phyloP scores from a whole-genome alignment of 495 filamentous ascomycete genomes.

The Entonaema liquescens region DNA sequence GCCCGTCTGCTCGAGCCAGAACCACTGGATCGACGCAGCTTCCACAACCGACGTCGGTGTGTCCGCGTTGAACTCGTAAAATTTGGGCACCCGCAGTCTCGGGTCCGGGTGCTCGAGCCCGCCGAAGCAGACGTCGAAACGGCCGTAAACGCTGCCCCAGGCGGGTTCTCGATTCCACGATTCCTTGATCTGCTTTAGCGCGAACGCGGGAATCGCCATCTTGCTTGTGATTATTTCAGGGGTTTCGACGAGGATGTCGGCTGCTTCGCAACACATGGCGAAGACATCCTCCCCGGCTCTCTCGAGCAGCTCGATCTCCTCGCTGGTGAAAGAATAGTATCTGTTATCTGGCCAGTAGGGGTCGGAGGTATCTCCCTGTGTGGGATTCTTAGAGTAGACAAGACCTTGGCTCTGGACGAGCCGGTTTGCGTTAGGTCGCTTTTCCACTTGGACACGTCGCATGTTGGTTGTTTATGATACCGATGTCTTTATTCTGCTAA shows the following conservation, averaged over 20 bases:
- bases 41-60: constrained; percentile 10
- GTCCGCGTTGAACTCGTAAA: constrained; percentile 24
- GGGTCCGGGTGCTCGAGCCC: constrained; percentile 16
- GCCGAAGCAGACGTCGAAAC: constrained; percentile 19
- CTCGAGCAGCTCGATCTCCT: constrained; percentile 11
- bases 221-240: constrained; percentile 8
- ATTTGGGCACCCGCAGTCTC: constrained; percentile 12
- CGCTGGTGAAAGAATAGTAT: constrained; percentile 14
- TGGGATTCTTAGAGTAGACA: not conserved
- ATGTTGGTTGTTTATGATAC: constrained; percentile 5
- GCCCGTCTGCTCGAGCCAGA: constrained; percentile 21
- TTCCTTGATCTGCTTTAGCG: constrained; percentile 10
- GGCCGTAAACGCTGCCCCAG: constrained; percentile 12
- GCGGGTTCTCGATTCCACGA: constrained; percentile 8
- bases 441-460: constrained; percentile 12
- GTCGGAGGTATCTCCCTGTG: not conserved
- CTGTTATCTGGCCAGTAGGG: constrained; percentile 16
- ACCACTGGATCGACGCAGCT: constrained; percentile 14
- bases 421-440: constrained; percentile 10
- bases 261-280: constrained; percentile 19
- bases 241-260: constrained; percentile 1
- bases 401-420: constrained; percentile 21
- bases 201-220: constrained; percentile 14
- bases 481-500: not conserved
- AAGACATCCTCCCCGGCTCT: constrained; percentile 12